Evolutionary conservation across 768 basidiomycete genomes (phyloP).

Genomic region (Boletus pseudo-olivaceus): DNA sequence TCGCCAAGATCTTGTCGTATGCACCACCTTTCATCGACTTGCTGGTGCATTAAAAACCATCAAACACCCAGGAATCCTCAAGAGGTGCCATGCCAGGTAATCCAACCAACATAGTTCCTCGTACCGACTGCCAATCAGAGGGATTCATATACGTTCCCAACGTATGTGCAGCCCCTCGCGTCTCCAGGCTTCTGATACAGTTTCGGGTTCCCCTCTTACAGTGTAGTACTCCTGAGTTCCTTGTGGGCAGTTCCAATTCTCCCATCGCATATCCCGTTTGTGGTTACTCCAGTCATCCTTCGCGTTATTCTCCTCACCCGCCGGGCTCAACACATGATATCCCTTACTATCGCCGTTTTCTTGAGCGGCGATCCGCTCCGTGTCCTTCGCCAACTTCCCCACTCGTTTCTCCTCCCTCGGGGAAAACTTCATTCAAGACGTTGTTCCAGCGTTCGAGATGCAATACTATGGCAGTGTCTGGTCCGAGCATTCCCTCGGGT

Average conservation of each 20-base stretch:
- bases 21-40: neutral
- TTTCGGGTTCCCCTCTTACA: neutral
- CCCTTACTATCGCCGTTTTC: constrained; percentile 6
- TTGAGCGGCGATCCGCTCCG: constrained; percentile 19
- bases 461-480: constrained; percentile 14
- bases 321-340: constrained; percentile 4
- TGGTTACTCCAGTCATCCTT: constrained; percentile 29
- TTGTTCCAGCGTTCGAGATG: constrained; percentile 30
- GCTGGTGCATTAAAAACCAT: neutral
- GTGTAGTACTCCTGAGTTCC: constrained; percentile 30
- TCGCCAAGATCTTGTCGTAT: constrained; percentile 10
- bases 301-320: constrained; percentile 2
- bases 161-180: constrained; percentile 13
- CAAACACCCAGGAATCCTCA: constrained; percentile 11
- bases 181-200: neutral
- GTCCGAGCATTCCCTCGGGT: constrained; percentile 12
- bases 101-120: neutral
- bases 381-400: constrained; percentile 10
- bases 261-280: constrained; percentile 28
- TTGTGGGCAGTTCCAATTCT: constrained; percentile 30
- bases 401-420: constrained; percentile 13
- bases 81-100: neutral
- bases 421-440: constrained; percentile 21
- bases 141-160: constrained; percentile 29
- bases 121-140: constrained; percentile 1